Percentiles rank a stretch among this genome's conserved stretches.
These are phyloP conservation scores for Talaromyces islandicus DNA, from an alignment of 2,329 filamentous ascomycete genomes.

Conservation along the genomic window DNA sequence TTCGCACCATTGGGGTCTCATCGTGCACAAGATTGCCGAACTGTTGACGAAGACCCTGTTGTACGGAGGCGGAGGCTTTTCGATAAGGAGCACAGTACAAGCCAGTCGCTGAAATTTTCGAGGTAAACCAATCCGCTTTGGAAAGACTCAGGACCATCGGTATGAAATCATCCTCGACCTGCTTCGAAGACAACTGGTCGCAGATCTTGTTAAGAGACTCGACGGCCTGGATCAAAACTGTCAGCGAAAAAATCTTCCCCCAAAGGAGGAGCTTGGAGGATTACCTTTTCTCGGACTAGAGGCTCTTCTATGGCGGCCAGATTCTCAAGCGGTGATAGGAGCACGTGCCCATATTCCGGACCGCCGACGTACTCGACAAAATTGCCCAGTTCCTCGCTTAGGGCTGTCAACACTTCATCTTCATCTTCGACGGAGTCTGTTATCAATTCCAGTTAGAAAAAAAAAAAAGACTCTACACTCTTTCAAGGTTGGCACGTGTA, in stretches of 20 bases:
- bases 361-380: slow-evolving; percentile 98
- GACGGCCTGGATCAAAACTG: slow-evolving; percentile 62
- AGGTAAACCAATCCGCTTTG: slow-evolving; percentile 99
- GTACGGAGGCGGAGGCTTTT: slow-evolving; percentile 79
- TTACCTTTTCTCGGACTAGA: slow-evolving; percentile 93
- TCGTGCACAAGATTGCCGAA: slow-evolving; percentile 93
- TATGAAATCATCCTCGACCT: slow-evolving; percentile 96
- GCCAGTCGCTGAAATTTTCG: slow-evolving; percentile 95
- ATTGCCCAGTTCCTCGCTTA: slow-evolving; percentile 92
- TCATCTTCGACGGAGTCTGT: slow-evolving; percentile 97
- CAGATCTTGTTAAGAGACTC: slow-evolving; percentile 99
- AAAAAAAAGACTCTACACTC: neutral
- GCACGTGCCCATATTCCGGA: slow-evolving; percentile 86
- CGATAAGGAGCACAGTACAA: slow-evolving; percentile 91
- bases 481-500: neutral
- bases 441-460: slow-evolving; percentile 8
- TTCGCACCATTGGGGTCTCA: slow-evolving; percentile 97
- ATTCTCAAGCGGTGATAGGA: slow-evolving; percentile 95
- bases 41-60: slow-evolving; percentile 86
- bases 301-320: slow-evolving; percentile 97
- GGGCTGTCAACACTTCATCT: slow-evolving; percentile 92
- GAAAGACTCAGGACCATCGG: slow-evolving; percentile 91
- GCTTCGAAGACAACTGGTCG: slow-evolving; percentile 78
- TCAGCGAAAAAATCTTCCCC: slow-evolving; percentile 8
- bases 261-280: slow-evolving; percentile 15